Evolutionary conservation across 805 yeast species (phyloP).

Genomic region (Lachancea mirantina): DNA sequence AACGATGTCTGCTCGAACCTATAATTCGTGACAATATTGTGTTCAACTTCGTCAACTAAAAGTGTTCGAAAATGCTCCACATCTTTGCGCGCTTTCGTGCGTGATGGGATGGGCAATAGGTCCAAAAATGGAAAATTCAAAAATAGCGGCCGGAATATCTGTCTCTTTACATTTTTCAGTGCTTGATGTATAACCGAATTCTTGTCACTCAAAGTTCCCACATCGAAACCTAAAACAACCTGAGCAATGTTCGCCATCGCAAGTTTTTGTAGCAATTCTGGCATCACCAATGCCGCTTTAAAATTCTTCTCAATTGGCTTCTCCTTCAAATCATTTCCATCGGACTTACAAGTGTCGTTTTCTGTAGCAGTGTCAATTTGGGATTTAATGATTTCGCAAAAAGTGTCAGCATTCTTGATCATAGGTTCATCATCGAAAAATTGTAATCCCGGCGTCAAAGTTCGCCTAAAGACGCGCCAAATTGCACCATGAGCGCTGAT

Average conservation of each 20-base stretch:
- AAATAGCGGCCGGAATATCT: slow-evolving; percentile 48
- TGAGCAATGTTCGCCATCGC: slow-evolving; percentile 45
- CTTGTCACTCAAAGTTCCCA: slow-evolving; percentile 32
- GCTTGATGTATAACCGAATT: slow-evolving; percentile 30
- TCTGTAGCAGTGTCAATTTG: neutral
- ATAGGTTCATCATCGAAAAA: slow-evolving; percentile 40
- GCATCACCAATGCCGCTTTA: slow-evolving; percentile 19
- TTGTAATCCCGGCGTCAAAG: slow-evolving; percentile 42
- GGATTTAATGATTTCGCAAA: slow-evolving; percentile 1
- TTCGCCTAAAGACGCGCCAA: slow-evolving; percentile 44
- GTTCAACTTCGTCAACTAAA: slow-evolving; percentile 32
- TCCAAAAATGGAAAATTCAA: slow-evolving; percentile 52
- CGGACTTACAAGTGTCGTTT: neutral
- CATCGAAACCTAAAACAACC: slow-evolving; percentile 44
- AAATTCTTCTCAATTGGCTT: no score
- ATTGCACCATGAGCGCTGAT: slow-evolving; percentile 49
- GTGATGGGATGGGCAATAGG: slow-evolving; percentile 40
- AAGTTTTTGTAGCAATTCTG: slow-evolving; percentile 40
- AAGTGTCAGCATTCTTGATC: slow-evolving; percentile 29
- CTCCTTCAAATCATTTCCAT: no score
- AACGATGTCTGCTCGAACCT: slow-evolving; percentile 30
- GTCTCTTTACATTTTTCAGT: slow-evolving; percentile 40
- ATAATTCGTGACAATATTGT: slow-evolving; percentile 25
- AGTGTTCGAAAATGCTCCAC: slow-evolving; percentile 37
- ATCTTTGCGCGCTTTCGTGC: slow-evolving; percentile 38